Conservation (phyloP, 768 basidiomycete species). For the Tulasnella calospora region DNA sequence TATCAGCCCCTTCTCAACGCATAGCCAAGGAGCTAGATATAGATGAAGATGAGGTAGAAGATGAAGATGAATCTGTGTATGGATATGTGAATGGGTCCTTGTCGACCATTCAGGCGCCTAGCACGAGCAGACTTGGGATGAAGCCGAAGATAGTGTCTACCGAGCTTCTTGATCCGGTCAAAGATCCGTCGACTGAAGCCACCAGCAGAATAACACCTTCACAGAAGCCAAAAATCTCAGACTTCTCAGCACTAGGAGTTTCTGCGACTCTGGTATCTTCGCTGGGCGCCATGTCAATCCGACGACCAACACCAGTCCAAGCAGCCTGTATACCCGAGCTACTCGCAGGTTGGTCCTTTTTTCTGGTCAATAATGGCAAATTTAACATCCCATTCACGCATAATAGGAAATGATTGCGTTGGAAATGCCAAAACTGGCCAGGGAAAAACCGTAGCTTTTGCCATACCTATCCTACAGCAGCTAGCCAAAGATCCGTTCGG, state of each 20-base stretch:
- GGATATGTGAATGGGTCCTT: not conserved
- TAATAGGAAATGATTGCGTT: slow-evolving; percentile 84
- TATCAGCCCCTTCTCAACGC: not conserved
- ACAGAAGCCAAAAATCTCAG: not conserved
- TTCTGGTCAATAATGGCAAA: not conserved
- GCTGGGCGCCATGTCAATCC: slow-evolving; percentile 78
- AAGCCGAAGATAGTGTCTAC: not conserved
- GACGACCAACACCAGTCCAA: slow-evolving; percentile 80
- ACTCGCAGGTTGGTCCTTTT: slow-evolving; percentile 56
- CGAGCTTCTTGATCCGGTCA: not conserved
- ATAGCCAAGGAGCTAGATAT: not conserved
- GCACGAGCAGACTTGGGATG: not conserved
- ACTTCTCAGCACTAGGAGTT: slow-evolving; percentile 40
- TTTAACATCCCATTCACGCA: not conserved
- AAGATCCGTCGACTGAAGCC: not conserved
- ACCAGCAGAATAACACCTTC: not conserved
- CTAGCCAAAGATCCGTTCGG: slow-evolving; percentile 88
- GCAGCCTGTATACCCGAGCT: slow-evolving; percentile 84
- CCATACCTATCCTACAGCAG: slow-evolving; percentile 86
- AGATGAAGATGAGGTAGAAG: not conserved
- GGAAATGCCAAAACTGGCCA: slow-evolving; percentile 98
- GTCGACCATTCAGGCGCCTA: not conserved
- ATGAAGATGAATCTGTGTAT: not conserved
- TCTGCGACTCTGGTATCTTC: slow-evolving; percentile 53
- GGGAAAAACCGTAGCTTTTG: slow-evolving; percentile 97